Conservation (phyloP, 371 early-diverging fungal species). For the Smittium culicis region DNA sequence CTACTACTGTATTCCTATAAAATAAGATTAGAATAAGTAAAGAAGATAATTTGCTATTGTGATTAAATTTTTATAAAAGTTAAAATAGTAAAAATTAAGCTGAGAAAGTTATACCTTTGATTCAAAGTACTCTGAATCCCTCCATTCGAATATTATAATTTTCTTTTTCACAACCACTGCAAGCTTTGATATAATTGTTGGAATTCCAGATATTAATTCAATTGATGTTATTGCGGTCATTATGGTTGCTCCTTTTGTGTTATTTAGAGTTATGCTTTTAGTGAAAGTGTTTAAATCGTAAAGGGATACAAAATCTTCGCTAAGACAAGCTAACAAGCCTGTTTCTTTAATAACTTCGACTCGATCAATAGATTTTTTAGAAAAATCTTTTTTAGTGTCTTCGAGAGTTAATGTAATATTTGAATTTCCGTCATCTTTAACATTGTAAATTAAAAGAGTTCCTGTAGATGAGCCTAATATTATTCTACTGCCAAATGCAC, state of each 20-base stretch:
- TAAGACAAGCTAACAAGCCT: slow-evolving; percentile 51
- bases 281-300: slow-evolving; percentile 58
- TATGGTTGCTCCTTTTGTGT: slow-evolving; percentile 57
- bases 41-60: too few species aligned
- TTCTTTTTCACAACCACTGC: slow-evolving; percentile 58
- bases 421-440: slow-evolving; percentile 33
- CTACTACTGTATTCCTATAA: slow-evolving; percentile 24
- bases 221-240: slow-evolving; percentile 60
- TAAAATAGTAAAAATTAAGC: not conserved
- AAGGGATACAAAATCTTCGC: slow-evolving; percentile 58
- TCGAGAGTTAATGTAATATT: slow-evolving; percentile 27
- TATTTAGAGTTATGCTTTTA: slow-evolving; percentile 46
- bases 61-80: too few species aligned
- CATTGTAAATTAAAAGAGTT: slow-evolving; percentile 51
- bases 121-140: slow-evolving; percentile 52
- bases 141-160: slow-evolving; percentile 59
- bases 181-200: slow-evolving; percentile 55
- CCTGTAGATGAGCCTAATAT: slow-evolving; percentile 57
- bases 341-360: slow-evolving; percentile 64
- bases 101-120: slow-evolving; percentile 10
- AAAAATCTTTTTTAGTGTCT: slow-evolving; percentile 54
- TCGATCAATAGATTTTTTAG: slow-evolving; percentile 56
- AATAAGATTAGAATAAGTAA: not conserved
- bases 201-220: slow-evolving; percentile 46
- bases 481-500: slow-evolving; percentile 47